phyloP scores from a whole-genome alignment of 2,329 filamentous ascomycete genomes.

The Paecilomyces sp. region DNA sequence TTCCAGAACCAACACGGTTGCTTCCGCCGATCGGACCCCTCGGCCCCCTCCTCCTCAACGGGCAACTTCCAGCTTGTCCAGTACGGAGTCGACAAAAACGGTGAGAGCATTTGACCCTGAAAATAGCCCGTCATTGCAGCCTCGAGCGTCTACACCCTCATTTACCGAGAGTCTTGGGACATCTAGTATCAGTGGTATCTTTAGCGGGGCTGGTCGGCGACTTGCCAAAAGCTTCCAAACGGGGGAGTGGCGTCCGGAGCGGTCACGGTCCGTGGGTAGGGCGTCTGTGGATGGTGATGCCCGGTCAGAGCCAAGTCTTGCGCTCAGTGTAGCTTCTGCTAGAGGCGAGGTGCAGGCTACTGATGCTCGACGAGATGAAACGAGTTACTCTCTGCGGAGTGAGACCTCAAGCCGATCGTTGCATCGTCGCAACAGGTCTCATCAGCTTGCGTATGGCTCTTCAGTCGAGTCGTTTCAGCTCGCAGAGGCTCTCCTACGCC shows the following conservation, averaged over 20 bases:
- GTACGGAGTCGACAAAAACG: constrained; percentile 39
- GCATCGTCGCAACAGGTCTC: constrained; percentile 30
- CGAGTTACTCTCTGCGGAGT: constrained; percentile 5
- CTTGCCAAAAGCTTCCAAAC: constrained; percentile 26
- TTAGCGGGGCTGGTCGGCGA: constrained; percentile 33
- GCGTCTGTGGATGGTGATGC: constrained; percentile 26
- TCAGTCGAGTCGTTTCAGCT: constrained; percentile 27
- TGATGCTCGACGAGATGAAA: constrained; percentile 25
- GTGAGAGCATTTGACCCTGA: constrained; percentile 29
- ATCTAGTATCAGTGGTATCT: constrained; percentile 30
- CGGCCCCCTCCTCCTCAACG: constrained; percentile 35
- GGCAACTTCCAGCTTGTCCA: constrained; percentile 37
- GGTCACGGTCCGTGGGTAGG: constrained; percentile 26
- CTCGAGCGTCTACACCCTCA: constrained; percentile 18
- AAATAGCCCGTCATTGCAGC: constrained; percentile 11
- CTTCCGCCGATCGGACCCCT: constrained; percentile 15
- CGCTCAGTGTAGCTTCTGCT: constrained; percentile 37
- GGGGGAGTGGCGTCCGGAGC: constrained; percentile 30
- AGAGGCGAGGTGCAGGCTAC: constrained; percentile 35
- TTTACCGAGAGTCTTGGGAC: constrained; percentile 23
- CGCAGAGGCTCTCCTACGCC: constrained; percentile 27
- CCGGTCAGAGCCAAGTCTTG: constrained; percentile 36
- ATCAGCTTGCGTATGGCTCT: constrained; percentile 23
- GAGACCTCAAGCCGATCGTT: constrained; percentile 8
- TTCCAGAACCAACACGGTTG: constrained; percentile 10